Evolutionary conservation across 2,329 filamentous ascomycete species (phyloP).

Genomic region (Fusarium napiforme): DNA sequence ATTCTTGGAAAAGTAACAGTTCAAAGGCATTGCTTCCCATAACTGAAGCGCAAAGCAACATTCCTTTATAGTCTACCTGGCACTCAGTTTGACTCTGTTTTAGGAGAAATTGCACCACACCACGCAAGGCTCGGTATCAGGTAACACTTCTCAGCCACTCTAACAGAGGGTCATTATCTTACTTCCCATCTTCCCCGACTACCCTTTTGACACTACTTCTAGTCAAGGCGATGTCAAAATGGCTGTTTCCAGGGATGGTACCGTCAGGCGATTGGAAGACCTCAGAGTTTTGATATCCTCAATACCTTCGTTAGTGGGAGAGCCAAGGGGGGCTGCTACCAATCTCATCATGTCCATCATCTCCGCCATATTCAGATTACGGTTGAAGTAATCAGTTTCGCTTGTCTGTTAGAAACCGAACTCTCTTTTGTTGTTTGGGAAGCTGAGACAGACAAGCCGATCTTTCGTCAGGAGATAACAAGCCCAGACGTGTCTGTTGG

Average conservation of each 20-base stretch:
- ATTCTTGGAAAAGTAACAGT: neutral
- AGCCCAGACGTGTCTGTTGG: neutral
- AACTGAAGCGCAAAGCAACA: neutral
- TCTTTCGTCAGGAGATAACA: neutral
- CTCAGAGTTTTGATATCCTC: neutral
- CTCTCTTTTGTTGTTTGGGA: neutral
- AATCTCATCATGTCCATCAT: neutral
- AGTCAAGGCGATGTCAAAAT: neutral
- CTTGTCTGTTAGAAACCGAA: neutral
- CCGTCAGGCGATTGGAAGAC: neutral
- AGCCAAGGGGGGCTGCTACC: neutral
- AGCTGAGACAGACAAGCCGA: neutral
- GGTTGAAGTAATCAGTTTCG: neutral
- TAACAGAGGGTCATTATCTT: neutral
- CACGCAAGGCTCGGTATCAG: neutral
- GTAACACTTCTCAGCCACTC: neutral
- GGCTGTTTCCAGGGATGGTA: neutral
- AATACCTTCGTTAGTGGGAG: neutral
- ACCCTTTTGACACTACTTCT: neutral
- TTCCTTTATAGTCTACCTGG: neutral
- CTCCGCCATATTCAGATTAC: neutral
- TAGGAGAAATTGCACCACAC: neutral
- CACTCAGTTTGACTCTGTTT: neutral
- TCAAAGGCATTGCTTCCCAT: neutral
- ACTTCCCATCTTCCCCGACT: neutral